A percentile compares a stretch with the other conserved stretches of the same genome.
phyloP scores from a whole-genome alignment of 1,284 basidiomycete genomes.

The Tilletia horrida region DNA sequence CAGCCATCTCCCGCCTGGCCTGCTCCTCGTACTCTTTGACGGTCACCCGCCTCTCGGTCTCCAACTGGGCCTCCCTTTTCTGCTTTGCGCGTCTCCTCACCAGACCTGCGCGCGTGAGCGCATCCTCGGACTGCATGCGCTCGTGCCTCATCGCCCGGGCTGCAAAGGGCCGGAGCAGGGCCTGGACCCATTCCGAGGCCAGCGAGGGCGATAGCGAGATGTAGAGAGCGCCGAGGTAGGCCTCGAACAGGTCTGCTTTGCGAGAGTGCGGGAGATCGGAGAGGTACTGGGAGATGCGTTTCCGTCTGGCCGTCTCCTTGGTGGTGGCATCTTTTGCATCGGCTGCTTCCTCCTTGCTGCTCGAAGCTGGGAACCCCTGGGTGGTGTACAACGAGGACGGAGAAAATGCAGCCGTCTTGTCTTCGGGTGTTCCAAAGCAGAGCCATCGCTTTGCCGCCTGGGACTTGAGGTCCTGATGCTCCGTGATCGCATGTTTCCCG shows the following conservation, averaged over 20 bases:
- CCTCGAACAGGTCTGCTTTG: conserved; percentile 10
- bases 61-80: too few species aligned
- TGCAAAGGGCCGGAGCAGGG: conserved; percentile 9
- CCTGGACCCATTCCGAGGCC: conserved; percentile 3
- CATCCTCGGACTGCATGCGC: background rate
- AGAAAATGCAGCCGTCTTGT: background rate
- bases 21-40: too few species aligned
- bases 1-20: too few species aligned
- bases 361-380: background rate
- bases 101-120: background rate
- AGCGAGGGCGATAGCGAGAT: background rate
- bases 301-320: background rate
- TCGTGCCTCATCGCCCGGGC: conserved; percentile 15
- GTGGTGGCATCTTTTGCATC: background rate
- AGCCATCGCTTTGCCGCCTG: too few species aligned
- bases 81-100: background rate
- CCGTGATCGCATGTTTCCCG: background rate
- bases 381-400: too few species aligned
- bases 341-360: background rate
- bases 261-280: conserved; percentile 13
- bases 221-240: conserved; percentile 8
- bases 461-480: too few species aligned
- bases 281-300: background rate
- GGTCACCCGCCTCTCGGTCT: too few species aligned
- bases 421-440: background rate